These are phyloP conservation scores for Cyclotella choctawhatcheeana DNA, from an alignment of 108 stramenopile genomes.

Conservation along the genomic window DNA sequence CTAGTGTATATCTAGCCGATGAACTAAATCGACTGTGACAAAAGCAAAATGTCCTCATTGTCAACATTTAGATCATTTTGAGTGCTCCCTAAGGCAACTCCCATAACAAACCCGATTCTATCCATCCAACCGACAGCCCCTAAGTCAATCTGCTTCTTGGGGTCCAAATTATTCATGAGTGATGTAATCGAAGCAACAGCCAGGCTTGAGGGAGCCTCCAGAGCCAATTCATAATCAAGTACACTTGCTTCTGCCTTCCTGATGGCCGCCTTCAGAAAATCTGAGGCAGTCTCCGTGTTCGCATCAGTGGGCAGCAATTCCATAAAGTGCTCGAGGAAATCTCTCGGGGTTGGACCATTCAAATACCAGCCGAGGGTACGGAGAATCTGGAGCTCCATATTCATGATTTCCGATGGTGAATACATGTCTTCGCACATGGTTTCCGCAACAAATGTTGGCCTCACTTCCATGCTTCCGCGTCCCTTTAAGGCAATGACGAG, in stretches of 20 bases:
- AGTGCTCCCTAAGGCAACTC: not conserved
- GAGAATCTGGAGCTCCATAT: constrained; percentile 2
- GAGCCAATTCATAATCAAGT: not conserved
- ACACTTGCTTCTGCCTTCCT: not conserved
- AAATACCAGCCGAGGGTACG: constrained; percentile 1
- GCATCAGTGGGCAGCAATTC: not conserved
- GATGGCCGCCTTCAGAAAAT: not conserved
- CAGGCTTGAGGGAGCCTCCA: not conserved
- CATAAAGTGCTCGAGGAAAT: constrained; percentile 2
- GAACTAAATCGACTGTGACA: no score
- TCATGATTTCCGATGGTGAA: not conserved
- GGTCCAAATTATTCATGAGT: not conserved
- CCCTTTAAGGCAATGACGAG: constrained; percentile 3
- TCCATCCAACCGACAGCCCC: not conserved
- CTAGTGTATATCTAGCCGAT: no score
- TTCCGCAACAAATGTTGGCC: not conserved
- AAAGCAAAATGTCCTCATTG: not conserved
- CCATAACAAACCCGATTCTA: constrained; percentile 1
- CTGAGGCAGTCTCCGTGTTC: not conserved
- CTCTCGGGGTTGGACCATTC: not conserved
- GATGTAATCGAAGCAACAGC: not conserved
- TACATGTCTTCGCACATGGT: constrained; percentile 7
- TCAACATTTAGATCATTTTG: not conserved
- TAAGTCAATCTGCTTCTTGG: not conserved
- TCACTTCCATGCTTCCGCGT: not conserved